Evolutionary conservation across 2,329 filamentous ascomycete species (phyloP), one percentile per base, ranked within the genome.

Genomic region (Claviceps pusilla): DNA sequence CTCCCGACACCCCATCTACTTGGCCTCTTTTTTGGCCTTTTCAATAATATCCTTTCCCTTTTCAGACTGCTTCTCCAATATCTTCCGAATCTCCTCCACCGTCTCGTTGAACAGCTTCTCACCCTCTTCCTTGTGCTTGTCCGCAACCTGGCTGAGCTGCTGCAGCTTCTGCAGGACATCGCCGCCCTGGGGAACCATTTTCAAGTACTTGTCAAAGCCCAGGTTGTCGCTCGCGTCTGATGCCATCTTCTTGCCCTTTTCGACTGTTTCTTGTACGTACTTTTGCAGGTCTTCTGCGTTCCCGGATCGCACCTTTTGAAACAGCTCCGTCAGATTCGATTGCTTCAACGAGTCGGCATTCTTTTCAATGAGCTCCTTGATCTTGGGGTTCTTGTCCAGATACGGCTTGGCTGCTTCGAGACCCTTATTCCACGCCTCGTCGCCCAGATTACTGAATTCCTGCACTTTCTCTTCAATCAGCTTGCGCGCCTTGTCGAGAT

Each of bases 371-470:
- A 88, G 66, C 67, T 87, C 74, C 73, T 87, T 89, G 56, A 87
- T 70, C 69, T 86, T 73, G n/a, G 85, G 84, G 67, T 80, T 86
- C 75, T 88, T 88, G 60, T 89, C 84, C 0, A 89, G 75, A 56
- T 81, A 78, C 0, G 85, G 84, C 72, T 86, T 82, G 41, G 80
- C 82, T 67, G 87, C 74, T 68, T 89, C 81, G 49, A 86, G 64
- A 0, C 79, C 83, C 71, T 87, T 84, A 59, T 81, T 73, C 83
- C 83, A 89, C 0, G 82, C 80, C 67, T 88, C 76, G 45, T 89
- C 83, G 28, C 83, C 84, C 2, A 87, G 68, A 67, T 83, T 77
- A 68, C 79, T 76, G 37, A 89, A 63, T 65, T 85, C 74, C 63
- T 87, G 70, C 2, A 76, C 73, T 76, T 87, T 89, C 51, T 89